phyloP scores from a whole-genome alignment of 208 protist species.

The Trypanosoma caninum region DNA sequence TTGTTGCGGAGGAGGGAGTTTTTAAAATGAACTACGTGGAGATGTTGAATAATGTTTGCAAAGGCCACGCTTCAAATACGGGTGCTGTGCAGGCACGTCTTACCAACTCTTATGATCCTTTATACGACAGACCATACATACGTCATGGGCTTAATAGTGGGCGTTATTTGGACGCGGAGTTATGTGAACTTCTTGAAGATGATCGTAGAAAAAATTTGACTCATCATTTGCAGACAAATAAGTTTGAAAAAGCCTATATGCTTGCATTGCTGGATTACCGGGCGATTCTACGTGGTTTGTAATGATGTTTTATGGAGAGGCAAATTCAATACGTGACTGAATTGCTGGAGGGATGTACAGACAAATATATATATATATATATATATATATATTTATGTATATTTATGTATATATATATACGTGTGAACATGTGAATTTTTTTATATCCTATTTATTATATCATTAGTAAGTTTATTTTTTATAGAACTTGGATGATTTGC shows the following conservation, averaged over 20 bases:
- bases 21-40: no score
- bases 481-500: no score
- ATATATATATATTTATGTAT: not conserved
- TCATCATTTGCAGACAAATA: slow-evolving; percentile 37
- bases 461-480: no score
- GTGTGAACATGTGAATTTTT: not conserved
- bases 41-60: no score
- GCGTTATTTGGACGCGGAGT: slow-evolving; percentile 43
- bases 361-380: slow-evolving; percentile 23
- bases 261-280: slow-evolving; percentile 6
- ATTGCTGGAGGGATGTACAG: no score
- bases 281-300: slow-evolving; percentile 16
- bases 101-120: slow-evolving; percentile 47
- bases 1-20: no score
- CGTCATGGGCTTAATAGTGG: slow-evolving; percentile 29
- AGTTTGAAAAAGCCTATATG: slow-evolving; percentile 20
- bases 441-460: not conserved
- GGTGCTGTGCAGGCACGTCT: slow-evolving; percentile 42
- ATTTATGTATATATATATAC: slow-evolving; percentile 10
- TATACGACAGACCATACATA: slow-evolving; percentile 38
- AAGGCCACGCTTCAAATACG: no score
- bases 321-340: no score
- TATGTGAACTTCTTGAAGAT: slow-evolving; percentile 46
- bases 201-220: slow-evolving; percentile 38
- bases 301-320: not conserved